Percentiles rank a stretch among this genome's conserved stretches.
Evolutionary conservation across 208 protist species (phyloP).

Genomic region (Trichomonas tenax): DNA sequence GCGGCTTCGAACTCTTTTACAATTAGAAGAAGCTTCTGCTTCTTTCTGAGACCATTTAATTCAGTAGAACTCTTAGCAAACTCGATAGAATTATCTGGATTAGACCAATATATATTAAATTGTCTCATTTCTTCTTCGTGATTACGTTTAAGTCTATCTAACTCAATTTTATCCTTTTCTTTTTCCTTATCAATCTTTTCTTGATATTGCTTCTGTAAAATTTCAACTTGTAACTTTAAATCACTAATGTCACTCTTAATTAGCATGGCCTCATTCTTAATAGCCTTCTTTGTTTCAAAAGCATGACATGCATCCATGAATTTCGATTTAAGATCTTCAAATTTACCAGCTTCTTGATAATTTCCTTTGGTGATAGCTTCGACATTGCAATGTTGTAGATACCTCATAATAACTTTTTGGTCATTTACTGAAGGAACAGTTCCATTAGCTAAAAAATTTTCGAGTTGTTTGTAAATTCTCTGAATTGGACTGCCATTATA

Average conservation of each 20-base stretch:
- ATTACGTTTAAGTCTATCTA: not conserved
- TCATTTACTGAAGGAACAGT: not conserved
- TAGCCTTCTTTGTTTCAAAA: not conserved
- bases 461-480: not conserved
- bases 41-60: not conserved
- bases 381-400: not conserved
- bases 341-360: not conserved
- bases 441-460: not conserved
- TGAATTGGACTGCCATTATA: not conserved
- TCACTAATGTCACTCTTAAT: not conserved
- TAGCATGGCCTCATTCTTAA: not conserved
- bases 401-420: not conserved
- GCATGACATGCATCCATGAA: not conserved
- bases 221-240: not conserved
- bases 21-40: not conserved
- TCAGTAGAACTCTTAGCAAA: not conserved
- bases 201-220: not conserved
- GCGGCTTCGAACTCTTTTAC: not conserved
- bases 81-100: not conserved
- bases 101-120: not conserved
- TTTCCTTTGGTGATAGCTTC: not conserved
- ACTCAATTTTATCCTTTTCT: not conserved
- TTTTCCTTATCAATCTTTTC: not conserved
- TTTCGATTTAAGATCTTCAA: not conserved
- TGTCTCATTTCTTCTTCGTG: not conserved